A percentile compares a stretch with the other conserved stretches of the same genome.
phyloP scores from a whole-genome alignment of 257 asterid species.

The Echites panduratus region DNA sequence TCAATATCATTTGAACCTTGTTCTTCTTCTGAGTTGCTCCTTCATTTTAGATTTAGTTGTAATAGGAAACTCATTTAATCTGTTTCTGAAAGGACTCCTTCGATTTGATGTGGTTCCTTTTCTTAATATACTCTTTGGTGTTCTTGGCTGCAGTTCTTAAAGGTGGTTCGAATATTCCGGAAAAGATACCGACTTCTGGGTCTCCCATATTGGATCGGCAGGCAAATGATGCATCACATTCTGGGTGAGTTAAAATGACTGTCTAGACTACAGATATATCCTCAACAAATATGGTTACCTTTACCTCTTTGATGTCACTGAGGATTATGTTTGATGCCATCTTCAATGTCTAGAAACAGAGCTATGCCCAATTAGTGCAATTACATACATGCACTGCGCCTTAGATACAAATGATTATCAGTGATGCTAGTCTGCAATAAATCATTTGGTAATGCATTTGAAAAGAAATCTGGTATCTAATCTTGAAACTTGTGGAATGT shows the following conservation, averaged over 20 bases:
- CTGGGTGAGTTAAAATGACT: conserved; percentile 55
- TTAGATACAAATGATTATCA: not conserved
- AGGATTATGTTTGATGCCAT: not conserved
- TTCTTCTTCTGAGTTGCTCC: not conserved
- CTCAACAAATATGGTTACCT: not conserved
- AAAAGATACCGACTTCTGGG: conserved; percentile 62
- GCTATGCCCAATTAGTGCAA: not conserved
- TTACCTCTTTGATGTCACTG: not conserved
- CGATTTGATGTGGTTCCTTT: not conserved
- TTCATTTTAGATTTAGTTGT: not conserved
- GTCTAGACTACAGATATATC: conserved; percentile 7
- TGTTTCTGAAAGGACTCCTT: not conserved
- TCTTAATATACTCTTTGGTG: not conserved
- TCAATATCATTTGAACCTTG: not conserved
- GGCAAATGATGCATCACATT: conserved; percentile 55
- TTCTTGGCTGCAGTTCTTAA: conserved; percentile 62
- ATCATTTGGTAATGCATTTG: not conserved
- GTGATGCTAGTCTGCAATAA: not conserved
- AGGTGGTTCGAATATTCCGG: conserved; percentile 82
- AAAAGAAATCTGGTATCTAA: not conserved
- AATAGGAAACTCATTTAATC: not conserved
- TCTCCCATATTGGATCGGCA: conserved; percentile 63
- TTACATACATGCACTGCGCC: not conserved
- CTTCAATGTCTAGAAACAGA: not conserved
- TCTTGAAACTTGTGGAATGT: not conserved